Evolutionary conservation across 139 green algal species (phyloP).

Genomic region (Haematococcus lacustris): DNA sequence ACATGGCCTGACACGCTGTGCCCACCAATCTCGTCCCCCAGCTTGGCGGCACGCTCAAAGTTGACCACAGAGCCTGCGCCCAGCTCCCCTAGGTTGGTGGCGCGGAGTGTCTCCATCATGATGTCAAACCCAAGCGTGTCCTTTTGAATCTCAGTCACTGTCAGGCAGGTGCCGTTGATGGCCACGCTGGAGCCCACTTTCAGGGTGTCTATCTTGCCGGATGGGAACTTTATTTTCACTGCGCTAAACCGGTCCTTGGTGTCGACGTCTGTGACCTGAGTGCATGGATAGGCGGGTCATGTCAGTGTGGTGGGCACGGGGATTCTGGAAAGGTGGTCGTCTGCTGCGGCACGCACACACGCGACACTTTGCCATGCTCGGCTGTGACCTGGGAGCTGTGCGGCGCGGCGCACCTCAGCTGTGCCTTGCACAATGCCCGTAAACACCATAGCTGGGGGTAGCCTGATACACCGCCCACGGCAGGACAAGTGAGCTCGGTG

Average conservation of each 20-base stretch:
- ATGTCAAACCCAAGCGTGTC: conserved; percentile 75
- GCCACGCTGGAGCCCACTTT: conserved; percentile 80
- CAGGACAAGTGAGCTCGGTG: no score
- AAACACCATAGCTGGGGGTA: no score
- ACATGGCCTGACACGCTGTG: conserved; percentile 91
- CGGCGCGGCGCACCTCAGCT: conserved; percentile 29
- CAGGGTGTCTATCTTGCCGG: conserved; percentile 34
- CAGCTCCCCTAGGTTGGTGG: conserved; percentile 79
- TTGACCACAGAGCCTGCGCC: conserved; percentile 59
- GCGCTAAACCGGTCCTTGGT: conserved; percentile 51
- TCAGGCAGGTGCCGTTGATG: conserved; percentile 93
- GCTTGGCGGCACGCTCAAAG: conserved; percentile 73
- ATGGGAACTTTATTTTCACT: conserved; percentile 67
- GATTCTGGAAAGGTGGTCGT: background rate
- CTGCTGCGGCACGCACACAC: no score
- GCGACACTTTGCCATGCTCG: no score
- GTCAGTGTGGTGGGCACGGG: background rate
- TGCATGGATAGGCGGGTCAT: background rate
- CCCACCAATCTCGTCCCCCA: conserved; percentile 92
- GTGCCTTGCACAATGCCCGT: conserved; percentile 89
- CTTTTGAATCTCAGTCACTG: conserved; percentile 48
- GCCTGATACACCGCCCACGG: no score
- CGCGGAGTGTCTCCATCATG: conserved; percentile 84
- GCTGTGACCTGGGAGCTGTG: background rate
- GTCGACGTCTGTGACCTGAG: conserved; percentile 31